phyloP scores from a whole-genome alignment of 352 stramenopile genomes.

The Globisporangium recalcitrans region DNA sequence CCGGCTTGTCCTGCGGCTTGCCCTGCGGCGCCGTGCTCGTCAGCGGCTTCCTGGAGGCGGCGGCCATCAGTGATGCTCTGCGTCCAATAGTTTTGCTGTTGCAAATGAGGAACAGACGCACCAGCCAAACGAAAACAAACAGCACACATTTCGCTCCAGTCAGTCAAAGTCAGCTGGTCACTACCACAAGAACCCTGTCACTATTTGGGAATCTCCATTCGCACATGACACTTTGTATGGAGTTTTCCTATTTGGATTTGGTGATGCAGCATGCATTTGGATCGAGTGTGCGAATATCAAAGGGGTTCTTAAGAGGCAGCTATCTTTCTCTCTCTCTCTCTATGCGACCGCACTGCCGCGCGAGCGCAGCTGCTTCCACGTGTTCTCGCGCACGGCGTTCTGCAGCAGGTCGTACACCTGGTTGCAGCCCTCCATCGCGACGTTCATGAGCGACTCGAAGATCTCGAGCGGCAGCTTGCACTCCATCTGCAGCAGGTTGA shows the following conservation, averaged over 20 bases:
- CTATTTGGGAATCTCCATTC: background rate
- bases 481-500: slow-evolving; percentile 89
- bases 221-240: background rate
- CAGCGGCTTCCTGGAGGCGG: background rate
- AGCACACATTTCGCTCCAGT: slow-evolving; percentile 4
- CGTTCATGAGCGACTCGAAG: slow-evolving; percentile 82
- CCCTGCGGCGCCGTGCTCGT: background rate
- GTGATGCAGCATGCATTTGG: background rate
- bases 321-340: background rate
- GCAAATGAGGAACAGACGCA: background rate
- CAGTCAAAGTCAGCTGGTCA: background rate
- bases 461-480: slow-evolving; percentile 86
- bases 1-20: background rate
- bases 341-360: slow-evolving; percentile 39
- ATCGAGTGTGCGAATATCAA: background rate
- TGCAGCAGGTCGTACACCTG: slow-evolving; percentile 84
- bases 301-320: background rate
- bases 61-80: slow-evolving; percentile 8
- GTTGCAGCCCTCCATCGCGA: slow-evolving; percentile 74
- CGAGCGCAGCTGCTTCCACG: slow-evolving; percentile 69
- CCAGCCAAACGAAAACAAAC: background rate
- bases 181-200: background rate
- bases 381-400: slow-evolving; percentile 82
- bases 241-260: background rate
- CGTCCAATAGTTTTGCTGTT: slow-evolving; percentile 13